These are phyloP conservation scores for Carex arenaria DNA, from an alignment of 202 grass and related monocot species.

Conservation along the genomic window DNA sequence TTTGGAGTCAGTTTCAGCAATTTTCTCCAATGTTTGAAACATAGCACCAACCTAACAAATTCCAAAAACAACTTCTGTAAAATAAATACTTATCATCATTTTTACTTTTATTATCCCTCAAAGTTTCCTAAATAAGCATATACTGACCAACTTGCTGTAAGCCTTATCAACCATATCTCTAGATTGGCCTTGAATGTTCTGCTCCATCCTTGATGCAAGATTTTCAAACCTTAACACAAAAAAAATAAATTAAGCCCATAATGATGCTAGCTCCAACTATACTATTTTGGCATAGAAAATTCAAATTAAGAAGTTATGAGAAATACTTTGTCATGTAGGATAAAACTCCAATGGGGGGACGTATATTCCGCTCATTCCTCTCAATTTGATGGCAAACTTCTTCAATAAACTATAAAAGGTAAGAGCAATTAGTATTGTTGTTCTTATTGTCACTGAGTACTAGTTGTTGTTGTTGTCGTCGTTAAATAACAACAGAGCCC, in stretches of 20 bases:
- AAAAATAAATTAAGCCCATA: background rate
- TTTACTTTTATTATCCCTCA: slow-evolving; percentile 8
- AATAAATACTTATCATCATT: slow-evolving; percentile 6
- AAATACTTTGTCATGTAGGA: slow-evolving; percentile 85
- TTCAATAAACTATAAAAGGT: slow-evolving; percentile 70
- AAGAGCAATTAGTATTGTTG: background rate
- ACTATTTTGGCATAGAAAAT: slow-evolving; percentile 12
- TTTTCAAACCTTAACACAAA: slow-evolving; percentile 64
- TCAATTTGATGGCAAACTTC: slow-evolving; percentile 96
- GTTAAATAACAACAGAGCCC: background rate
- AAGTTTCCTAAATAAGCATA: slow-evolving; percentile 8
- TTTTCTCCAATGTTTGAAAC: slow-evolving; percentile 92
- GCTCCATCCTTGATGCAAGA: slow-evolving; percentile 93
- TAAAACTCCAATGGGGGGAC: slow-evolving; percentile 62
- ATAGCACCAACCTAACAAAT: slow-evolving; percentile 80
- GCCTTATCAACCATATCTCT: slow-evolving; percentile 98
- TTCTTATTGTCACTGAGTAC: background rate
- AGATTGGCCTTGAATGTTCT: slow-evolving; percentile 96
- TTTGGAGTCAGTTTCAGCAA: slow-evolving; percentile 82
- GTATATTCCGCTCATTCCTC: slow-evolving; percentile 83
- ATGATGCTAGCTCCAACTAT: slow-evolving; percentile 1
- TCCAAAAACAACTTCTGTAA: slow-evolving; percentile 23
- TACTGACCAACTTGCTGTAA: slow-evolving; percentile 91
- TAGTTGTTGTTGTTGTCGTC: background rate
- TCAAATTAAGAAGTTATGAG: slow-evolving; percentile 18